A percentile compares a stretch with the other conserved stretches of the same genome.
Conservation (phyloP, 202 grass and related monocot species). For the Cymbopogon flexuosus region DNA sequence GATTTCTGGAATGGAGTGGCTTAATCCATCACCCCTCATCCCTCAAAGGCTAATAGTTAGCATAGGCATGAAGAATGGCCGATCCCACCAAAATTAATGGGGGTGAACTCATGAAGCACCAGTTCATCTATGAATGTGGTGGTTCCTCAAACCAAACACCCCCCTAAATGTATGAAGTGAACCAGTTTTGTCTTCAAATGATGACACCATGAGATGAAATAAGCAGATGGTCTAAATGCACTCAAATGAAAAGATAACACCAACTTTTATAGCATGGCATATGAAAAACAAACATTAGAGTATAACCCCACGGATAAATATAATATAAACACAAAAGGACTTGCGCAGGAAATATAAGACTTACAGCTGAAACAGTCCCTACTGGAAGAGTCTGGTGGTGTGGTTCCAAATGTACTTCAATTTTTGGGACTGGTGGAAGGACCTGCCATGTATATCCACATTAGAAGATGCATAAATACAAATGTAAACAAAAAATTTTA, state of each 20-base stretch:
- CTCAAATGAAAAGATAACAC: not conserved
- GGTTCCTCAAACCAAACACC: not conserved
- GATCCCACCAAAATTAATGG: too few relatives aligned
- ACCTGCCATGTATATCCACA: slow-evolving; percentile 36
- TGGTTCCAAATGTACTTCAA: slow-evolving; percentile 60
- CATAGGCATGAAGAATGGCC: not conserved
- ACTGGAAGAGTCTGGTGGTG: slow-evolving; percentile 76
- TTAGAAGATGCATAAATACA: slow-evolving; percentile 24
- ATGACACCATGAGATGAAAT: not conserved
- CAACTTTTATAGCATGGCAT: not conserved
- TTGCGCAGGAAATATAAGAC: slow-evolving; percentile 1
- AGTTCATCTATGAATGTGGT: not conserved
- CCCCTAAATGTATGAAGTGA: not conserved
- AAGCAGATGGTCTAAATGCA: not conserved
- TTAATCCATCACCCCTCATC: not conserved
- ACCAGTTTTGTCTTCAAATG: slow-evolving; percentile 3
- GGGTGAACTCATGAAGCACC: not conserved
- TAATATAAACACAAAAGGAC: not conserved
- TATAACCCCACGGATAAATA: not conserved
- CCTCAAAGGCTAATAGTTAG: not conserved
- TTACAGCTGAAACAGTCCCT: slow-evolving; percentile 72
- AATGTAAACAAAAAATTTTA: not conserved
- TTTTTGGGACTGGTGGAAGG: slow-evolving; percentile 73
- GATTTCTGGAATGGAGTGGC: not conserved
- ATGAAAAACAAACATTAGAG: not conserved